Evolutionary conservation across 2,329 filamentous ascomycete genomes (phyloP), one percentile per base, ranked within the genome.

Genomic region (Geosmithia flava): DNA sequence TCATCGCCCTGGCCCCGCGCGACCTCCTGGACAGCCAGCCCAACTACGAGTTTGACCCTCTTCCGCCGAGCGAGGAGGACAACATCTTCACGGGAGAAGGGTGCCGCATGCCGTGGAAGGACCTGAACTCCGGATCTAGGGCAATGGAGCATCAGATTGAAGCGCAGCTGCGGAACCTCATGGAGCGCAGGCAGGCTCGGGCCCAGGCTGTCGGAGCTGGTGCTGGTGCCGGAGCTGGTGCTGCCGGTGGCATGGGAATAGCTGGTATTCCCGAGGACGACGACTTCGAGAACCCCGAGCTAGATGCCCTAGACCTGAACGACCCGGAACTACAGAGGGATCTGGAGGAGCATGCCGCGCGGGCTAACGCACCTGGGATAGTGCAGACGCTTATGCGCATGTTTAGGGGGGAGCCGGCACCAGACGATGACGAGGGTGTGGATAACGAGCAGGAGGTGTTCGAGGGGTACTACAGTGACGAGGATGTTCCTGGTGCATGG

Each of bases 21-120:
- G 65, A 68, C 8, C 75, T 87, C 55, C 80, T 88, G 11, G 71
- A 75, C 17, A 69, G 73, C 33, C 71, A 80, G 44, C 81, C 82
- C 2, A 89, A 80, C 55, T 80, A 85, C 52, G 79, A 87, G 17
- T 93, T 87, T 20, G 90, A 95, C 59, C 88, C 88, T 1, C 68
- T 95, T 15, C 87, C 89, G 19, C 90, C 89, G 2, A 63, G 74
- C 0, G 66, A 77, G 39, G 64, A 67, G 16, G 65, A 73, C 8
- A 80, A 80, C 52, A 60, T 74, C 10, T 77, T 78, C 52, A 70
- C 69, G 0, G 60, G 66, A 50, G 56, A 64, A 10, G 62, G 62
- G 27, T 52, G 49, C 29, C 47, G 43, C 19, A 27, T 67, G 40
- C 72, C 71, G 0, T 77, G 71, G 71, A 42, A 55, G 7, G 53